Percentiles rank a stretch among this genome's conserved stretches.
These are phyloP conservation scores for Chlamydomonas sphaeroides DNA, from an alignment of 139 green algal genomes.

Conservation along the genomic window DNA sequence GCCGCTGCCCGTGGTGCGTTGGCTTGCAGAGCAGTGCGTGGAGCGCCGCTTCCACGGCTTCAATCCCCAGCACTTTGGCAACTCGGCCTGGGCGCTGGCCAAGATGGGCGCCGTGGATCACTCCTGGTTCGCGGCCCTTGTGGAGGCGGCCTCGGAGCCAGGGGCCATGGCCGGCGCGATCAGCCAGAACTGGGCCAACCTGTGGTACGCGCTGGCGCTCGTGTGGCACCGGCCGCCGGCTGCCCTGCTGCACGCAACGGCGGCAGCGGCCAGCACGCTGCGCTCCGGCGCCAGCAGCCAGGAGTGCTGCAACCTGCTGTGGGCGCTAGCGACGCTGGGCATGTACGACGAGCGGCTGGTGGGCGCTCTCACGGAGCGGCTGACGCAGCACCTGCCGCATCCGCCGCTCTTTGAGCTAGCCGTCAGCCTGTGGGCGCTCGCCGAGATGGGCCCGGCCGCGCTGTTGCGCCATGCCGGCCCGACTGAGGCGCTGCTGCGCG, in stretches of 20 bases:
- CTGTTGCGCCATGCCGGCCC: too few relatives aligned
- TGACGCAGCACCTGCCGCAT: neutral
- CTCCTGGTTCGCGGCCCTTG: neutral
- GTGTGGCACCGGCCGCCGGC: neutral
- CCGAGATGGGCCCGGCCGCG: too few relatives aligned
- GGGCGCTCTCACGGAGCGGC: neutral
- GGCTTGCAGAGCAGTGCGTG: neutral
- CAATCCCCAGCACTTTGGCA: neutral
- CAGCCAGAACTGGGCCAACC: neutral
- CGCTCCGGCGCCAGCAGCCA: neutral
- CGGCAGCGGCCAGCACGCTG: too few relatives aligned
- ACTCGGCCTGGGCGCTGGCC: slow-evolving; percentile 10
- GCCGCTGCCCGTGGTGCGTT: neutral
- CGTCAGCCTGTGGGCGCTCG: too few relatives aligned
- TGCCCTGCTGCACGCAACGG: neutral
- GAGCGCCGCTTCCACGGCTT: neutral
- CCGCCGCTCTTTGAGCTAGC: too few relatives aligned
- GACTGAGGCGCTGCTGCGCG: too few relatives aligned
- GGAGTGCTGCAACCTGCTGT: neutral
- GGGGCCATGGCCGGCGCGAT: neutral
- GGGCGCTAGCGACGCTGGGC: neutral
- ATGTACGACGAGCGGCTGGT: neutral
- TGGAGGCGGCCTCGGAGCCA: neutral
- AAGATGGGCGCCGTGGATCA: neutral
- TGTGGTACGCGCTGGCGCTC: neutral